Base-by-base conservation (phyloP, 1,139 yeast species). In the Torulaspora pretoriensis region DNA sequence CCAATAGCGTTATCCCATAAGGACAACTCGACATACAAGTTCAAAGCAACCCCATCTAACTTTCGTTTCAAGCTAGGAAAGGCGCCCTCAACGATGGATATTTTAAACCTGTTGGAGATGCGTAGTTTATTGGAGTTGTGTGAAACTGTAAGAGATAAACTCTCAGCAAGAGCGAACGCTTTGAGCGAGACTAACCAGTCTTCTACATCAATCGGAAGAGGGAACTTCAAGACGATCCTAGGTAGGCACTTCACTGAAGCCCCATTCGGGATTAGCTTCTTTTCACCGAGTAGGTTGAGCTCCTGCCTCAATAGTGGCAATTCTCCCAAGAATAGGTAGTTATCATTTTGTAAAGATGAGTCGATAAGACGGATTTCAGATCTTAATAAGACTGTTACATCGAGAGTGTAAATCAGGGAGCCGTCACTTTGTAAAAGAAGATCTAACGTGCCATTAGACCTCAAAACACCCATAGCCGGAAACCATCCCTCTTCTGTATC, bases 131-230 rank as follows among this genome's bases (percentile, higher is more conserved):
- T 62, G 1, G 62, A 57, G 31, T 53, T 49, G 44, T 61, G 64
- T 1, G 57, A 47, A 8, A 59, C 64, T 25, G 48, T 52, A 19
- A 60, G 34, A 9, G 64, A 54, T n/a, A 60, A 39, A 5, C 40
- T 77, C 51, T 83, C 88, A 34, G 83, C 68, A 52, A 75, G 75
- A 3, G 95, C 75, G 58, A 84, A 81, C 17, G 86, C 77, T 48
- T 75, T 77, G 46, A 88, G 66, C 0, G 90, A 83, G 6, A 86
- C 85, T 54, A 79, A 74, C 96, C 96, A 88, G 61, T 85, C 94
- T 55, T 83, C 94, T 43, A 83, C 72, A 62, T 86, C 95, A 28
- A 80, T 78, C 53, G 79, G 80, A 33, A 81, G 68, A 1, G 85
- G 83, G 53, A 87, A 86, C 54, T 79, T 80, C 41, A 84, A 69